Percentiles rank a stretch among this genome's conserved stretches.
phyloP scores from a whole-genome alignment of 2,329 filamentous ascomycete genomes.

The Venturia effusa region DNA sequence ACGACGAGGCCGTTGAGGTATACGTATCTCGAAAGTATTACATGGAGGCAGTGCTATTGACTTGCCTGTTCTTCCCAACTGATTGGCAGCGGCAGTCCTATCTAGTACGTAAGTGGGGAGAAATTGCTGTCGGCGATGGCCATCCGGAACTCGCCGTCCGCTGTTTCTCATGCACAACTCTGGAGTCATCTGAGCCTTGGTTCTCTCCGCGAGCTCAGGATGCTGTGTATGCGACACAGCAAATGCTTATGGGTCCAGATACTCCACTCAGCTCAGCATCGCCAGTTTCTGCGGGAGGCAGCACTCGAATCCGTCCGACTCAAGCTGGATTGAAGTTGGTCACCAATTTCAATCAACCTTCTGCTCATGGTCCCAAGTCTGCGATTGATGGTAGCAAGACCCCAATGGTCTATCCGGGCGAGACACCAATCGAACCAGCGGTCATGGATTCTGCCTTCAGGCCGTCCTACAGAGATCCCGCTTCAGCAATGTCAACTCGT shows the following conservation, averaged over 20 bases:
- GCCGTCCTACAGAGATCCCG: neutral
- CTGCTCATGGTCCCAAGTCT: constrained; percentile 42
- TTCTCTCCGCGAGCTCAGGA: constrained; percentile 68
- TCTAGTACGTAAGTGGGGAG: constrained; percentile 89
- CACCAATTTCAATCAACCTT: constrained; percentile 65
- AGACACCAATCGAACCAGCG: constrained; percentile 68
- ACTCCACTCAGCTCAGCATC: constrained; percentile 19
- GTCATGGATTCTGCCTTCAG: constrained; percentile 42
- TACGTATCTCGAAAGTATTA: constrained; percentile 86
- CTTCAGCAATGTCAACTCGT: constrained; percentile 34
- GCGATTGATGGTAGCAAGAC: constrained; percentile 51
- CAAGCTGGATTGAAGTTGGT: constrained; percentile 49
- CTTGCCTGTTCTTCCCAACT: constrained; percentile 67
- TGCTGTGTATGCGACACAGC: constrained; percentile 45
- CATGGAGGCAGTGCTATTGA: constrained; percentile 86
- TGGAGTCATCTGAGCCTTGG: constrained; percentile 80
- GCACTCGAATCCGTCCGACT: constrained; percentile 67
- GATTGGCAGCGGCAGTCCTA: constrained; percentile 89
- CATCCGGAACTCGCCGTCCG: constrained; percentile 85
- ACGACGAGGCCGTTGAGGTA: constrained; percentile 90
- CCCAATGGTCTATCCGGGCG: constrained; percentile 62
- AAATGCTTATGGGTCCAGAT: constrained; percentile 38
- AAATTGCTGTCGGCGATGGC: constrained; percentile 75
- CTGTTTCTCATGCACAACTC: constrained; percentile 83
- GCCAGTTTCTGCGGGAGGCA: constrained; percentile 16